Percentiles rank a stretch among this genome's conserved stretches.
Conservation (phyloP, 805 yeast species). For the Jamesozyma piceae region DNA sequence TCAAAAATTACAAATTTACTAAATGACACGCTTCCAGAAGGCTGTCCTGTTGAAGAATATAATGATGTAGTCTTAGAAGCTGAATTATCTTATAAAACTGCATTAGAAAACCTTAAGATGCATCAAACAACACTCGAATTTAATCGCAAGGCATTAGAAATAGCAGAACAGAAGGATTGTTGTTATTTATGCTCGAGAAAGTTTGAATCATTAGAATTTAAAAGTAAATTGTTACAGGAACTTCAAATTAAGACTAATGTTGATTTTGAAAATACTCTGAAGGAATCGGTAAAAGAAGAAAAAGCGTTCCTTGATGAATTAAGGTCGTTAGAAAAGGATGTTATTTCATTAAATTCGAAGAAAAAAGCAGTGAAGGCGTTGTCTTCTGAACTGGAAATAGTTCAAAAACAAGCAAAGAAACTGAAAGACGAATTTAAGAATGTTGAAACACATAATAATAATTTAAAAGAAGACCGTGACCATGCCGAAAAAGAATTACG, state of each 20-base stretch:
- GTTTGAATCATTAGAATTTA: constrained; percentile 37
- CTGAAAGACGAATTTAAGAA: constrained; percentile 17
- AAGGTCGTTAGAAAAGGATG: constrained; percentile 18
- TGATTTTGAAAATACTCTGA: constrained; percentile 27
- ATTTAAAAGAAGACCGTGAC: constrained; percentile 12
- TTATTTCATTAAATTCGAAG: constrained; percentile 9
- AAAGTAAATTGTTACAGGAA: constrained; percentile 22
- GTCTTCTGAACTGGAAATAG: constrained; percentile 3
- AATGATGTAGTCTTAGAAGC: constrained; percentile 42
- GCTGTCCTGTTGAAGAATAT: constrained; percentile 39
- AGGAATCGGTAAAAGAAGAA: constrained; percentile 28
- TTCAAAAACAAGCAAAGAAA: constrained; percentile 6
- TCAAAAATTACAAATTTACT: constrained; percentile 14
- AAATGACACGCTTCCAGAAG: constrained; percentile 31
- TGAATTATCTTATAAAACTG: constrained; percentile 52
- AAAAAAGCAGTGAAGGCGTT: background rate
- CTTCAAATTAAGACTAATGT: constrained; percentile 28
- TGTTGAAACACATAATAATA: constrained; percentile 24
- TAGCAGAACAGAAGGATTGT: constrained; percentile 46
- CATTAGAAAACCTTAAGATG: constrained; percentile 58
- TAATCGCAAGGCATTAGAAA: constrained; percentile 57
- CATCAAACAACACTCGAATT: constrained; percentile 60
- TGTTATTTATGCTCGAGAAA: constrained; percentile 69
- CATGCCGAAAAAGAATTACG: constrained; percentile 20
- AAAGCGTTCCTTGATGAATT: constrained; percentile 25